Evolutionary conservation across 495 filamentous ascomycete genomes (phyloP).

Genomic region (Penicillium crystallinum): DNA sequence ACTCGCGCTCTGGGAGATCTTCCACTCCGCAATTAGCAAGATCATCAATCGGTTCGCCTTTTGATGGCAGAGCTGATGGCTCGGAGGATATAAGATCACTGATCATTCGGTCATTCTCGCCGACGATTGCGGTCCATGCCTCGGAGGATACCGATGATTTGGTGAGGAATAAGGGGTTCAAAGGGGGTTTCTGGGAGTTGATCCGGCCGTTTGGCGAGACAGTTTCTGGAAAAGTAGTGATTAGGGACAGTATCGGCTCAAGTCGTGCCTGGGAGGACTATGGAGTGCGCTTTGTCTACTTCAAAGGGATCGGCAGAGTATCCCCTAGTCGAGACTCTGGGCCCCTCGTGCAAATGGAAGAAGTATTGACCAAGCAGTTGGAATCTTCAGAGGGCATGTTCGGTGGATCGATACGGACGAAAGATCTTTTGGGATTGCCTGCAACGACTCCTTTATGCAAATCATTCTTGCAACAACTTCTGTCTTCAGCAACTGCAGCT

Average conservation of each 20-base stretch:
- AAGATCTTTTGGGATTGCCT: constrained; percentile 28
- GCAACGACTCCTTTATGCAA: constrained; percentile 64
- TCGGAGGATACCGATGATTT: constrained; percentile 79
- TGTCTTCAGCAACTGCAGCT: constrained; percentile 69
- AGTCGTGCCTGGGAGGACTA: constrained; percentile 85
- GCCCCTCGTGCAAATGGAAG: constrained; percentile 52
- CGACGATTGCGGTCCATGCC: constrained; percentile 77
- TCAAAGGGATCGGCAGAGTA: constrained; percentile 23
- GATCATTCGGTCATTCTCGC: constrained; percentile 79
- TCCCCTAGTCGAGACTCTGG: constrained; percentile 18
- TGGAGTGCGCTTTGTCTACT: constrained; percentile 73
- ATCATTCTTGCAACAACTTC: constrained; percentile 72
- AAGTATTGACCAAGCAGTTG: constrained; percentile 49
- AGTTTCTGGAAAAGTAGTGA: constrained; percentile 78
- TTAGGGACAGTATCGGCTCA: constrained; percentile 81
- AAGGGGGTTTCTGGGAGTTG: constrained; percentile 73
- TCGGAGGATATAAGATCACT: constrained; percentile 64
- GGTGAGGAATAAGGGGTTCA: constrained; percentile 78
- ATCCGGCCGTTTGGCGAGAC: constrained; percentile 88
- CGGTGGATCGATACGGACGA: constrained; percentile 31
- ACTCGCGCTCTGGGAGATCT: constrained; percentile 54
- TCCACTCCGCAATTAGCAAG: constrained; percentile 54
- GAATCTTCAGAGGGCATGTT: constrained; percentile 29
- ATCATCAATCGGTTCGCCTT: constrained; percentile 51
- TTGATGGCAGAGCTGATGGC: constrained; percentile 44